Evolutionary conservation across 768 basidiomycete genomes (phyloP), one percentile per base, ranked within the genome.

Genomic region (Rhizopogon sp.): DNA sequence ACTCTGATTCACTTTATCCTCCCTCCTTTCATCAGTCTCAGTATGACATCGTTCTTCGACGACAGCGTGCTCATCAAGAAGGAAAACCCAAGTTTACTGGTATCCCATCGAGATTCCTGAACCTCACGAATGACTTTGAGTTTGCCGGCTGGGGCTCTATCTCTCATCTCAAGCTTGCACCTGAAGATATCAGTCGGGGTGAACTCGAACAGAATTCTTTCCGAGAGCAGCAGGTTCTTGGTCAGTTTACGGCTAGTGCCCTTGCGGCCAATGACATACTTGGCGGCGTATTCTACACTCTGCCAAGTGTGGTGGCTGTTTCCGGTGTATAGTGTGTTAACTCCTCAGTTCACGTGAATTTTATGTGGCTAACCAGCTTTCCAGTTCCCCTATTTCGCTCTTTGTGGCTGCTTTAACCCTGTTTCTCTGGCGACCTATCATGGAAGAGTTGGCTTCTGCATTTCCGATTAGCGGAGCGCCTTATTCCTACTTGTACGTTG

Each of bases 111-210:
- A 79, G 83, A 39, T 86, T 85, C 62, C 65, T 83, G 25, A 78
- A 85, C 58, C 76, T 88, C 39, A 68, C 78, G 13, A 80, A 82
- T 61, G 76, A 82, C 39, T 86, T 87, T 57, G 85, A 87, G 60
- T 90, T 89, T 60, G 80, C 87, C 1, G 87, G 86, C 3, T 87
- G 86, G 85, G 86, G 85, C 2, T 76, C 79, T 5, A 64, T 82
- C 16, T 67, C 69, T 6, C 72, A 74, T 54, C 59, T 87, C 1
- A 72, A 72, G 17, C 72, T 89, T 10, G 66, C 71, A 0, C 56
- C 53, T 1, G 73, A 78, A 4, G 81, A 87, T 44, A 60, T 72
- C 43, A 53, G 60, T 3, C 55, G 65, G 51, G 49, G 83, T 63
- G 35, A 67, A 61, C 31, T 64, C 54, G 43, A 66, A 59, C 37